Evolutionary conservation across 140 eudicot genomes (phyloP).

Genomic region (Oenanthe javanica): DNA sequence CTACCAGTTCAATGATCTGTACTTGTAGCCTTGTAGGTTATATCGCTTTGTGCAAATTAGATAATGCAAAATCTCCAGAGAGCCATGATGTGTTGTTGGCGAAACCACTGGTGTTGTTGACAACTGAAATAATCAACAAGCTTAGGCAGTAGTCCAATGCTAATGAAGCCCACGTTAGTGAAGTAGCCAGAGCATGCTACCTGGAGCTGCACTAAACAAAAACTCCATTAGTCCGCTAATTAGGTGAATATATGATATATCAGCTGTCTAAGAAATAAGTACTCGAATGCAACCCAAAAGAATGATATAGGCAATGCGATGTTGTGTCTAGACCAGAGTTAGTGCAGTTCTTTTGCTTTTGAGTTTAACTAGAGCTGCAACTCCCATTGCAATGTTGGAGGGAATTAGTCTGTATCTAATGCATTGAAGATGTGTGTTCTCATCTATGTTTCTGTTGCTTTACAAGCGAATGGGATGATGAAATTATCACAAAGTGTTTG

Average conservation of each 20-base stretch:
- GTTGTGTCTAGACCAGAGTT: constrained; percentile 16
- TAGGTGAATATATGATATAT: constrained; percentile 31
- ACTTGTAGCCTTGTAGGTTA: background rate
- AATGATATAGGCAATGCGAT: constrained; percentile 35
- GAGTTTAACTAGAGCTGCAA: constrained; percentile 35
- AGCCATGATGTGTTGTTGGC: constrained; percentile 27
- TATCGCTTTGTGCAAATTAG: too few relatives aligned
- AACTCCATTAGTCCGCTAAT: constrained; percentile 56
- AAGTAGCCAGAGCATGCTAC: constrained; percentile 49
- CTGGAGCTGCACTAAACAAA: constrained; percentile 57
- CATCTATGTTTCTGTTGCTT: constrained; percentile 44
- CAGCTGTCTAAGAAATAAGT: constrained; percentile 56
- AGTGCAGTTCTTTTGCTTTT: constrained; percentile 35
- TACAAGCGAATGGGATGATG: constrained; percentile 52
- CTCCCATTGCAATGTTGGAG: constrained; percentile 47
- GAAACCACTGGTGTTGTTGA: constrained; percentile 38
- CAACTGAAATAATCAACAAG: constrained; percentile 40
- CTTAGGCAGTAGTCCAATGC: constrained; percentile 60
- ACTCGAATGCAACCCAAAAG: constrained; percentile 56
- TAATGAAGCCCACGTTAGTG: constrained; percentile 45
- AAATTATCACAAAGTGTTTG: constrained; percentile 45
- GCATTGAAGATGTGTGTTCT: constrained; percentile 48
- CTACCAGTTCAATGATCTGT: background rate
- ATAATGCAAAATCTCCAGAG: constrained; percentile 4
- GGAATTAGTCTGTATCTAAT: constrained; percentile 44